Evolutionary conservation across 2,329 filamentous ascomycete species (phyloP), one percentile per base, ranked within the genome.

Genomic region (Pseudogymnoascus sp.): DNA sequence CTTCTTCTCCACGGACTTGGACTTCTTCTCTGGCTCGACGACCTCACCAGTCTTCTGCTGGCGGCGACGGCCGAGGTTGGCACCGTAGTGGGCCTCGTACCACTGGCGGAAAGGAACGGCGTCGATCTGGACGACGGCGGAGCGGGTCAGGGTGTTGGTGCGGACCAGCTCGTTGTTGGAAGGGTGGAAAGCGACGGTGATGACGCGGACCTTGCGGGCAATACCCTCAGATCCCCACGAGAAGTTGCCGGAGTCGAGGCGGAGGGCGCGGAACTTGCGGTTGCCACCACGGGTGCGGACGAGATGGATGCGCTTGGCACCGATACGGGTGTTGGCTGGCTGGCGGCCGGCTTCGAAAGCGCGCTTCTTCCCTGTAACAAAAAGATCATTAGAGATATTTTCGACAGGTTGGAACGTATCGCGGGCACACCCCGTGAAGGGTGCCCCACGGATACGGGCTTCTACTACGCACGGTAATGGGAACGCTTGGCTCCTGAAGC

Each of bases 81-180:
- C 85, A 77, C 94, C 94, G 86, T 99, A 99, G 89, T 99, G 94
- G 72, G 94, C 91, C 87, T 99, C 94, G 83, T 96, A 99, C 94
- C 94, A 99, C 84, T 97, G 93, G 79, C 94, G 86, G 90, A 99
- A 99, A 71, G 94, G 94, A 68, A 94, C 91, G 74, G 95, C 94
- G 80, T 99, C 94, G 81, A 99, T 84, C 86, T 99, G 94, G 78
- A 99, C 90, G 75, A 99, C 90, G 82, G 94, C 94, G 76, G 91
- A 91, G 84, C 92, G 95, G 86, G 94, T 99, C 78, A 99, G 86
- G 83, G 94, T 97, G 89, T 99, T 99, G 81, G 94, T 99, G 77
- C 94, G 94, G 85, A 99, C 92, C 73, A 99, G 87, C 84, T 99
- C 94, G 91, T 99, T 99, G 92, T 99, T 99, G 79, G 93, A 97